Evolutionary conservation across 805 yeast species (phyloP), one percentile per base, ranked within the genome.

Genomic region (Deakozyma indianensis): DNA sequence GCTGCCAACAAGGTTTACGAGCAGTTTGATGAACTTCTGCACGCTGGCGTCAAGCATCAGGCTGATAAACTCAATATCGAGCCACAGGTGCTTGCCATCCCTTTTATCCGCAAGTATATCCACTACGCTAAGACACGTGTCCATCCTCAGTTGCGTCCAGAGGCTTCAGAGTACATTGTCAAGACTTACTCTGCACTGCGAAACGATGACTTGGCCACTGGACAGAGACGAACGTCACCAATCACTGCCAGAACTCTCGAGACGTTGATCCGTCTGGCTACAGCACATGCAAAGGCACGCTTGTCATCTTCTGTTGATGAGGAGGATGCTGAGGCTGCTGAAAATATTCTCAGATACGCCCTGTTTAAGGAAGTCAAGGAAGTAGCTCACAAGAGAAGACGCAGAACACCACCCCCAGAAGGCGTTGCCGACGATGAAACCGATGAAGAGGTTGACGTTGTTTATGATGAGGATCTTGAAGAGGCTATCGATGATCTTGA

Each of bases 181-280:
- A 75, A 73, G 45, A 76, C 83, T 16, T 92, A 90, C 60, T 69
- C 95, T 1, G 77, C 78, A 11, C 70, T 92, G 52, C 76, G 98
- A 67, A 88, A 87, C 60, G 81, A 79, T 56, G 83, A 79, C 53
- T 47, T 64, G 22, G 55, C 55, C 3, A 58, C 54, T 29, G 63
- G 64, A 42, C 65, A 61, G 50, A 58, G 71, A 32, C 75, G 82
- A 45, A 88, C 96, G 0, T 81, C 95, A 1, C 97, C 98, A 29
- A 84, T 90, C 53, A 90, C 98, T 1, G 95, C 97, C n/a, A 83
- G 98, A 78, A 92, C 97, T 3, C 70, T 90, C 54, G 98, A 90
- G 64, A 90, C 98, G 0, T 70, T 90, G 52, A 90, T 90, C 61
- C 94, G 98, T 70, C 69, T 90, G 48, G 72, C 96, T 0, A 84